Conservation (phyloP, 139 green algal species). For the Volvox africanus region DNA sequence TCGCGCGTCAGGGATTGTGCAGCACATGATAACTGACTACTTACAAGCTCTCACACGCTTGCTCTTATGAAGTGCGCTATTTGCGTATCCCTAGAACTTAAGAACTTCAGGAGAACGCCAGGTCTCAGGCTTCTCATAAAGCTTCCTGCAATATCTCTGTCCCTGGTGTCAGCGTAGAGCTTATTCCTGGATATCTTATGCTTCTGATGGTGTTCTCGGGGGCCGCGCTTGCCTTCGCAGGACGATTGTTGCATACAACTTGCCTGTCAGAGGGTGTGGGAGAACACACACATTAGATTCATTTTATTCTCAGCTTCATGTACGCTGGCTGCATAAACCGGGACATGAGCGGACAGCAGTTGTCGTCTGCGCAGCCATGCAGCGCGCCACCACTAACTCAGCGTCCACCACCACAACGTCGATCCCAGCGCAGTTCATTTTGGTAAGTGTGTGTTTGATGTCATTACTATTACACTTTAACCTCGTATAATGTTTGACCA, state of each 20-base stretch:
- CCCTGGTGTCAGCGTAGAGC: not conserved
- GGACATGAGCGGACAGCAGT: slow-evolving; percentile 12
- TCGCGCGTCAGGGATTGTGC: not conserved
- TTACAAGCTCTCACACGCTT: not conserved
- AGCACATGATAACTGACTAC: not conserved
- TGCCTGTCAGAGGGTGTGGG: not conserved
- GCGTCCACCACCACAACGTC: not conserved
- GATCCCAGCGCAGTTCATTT: slow-evolving; percentile 1
- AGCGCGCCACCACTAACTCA: not conserved
- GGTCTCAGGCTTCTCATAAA: not conserved
- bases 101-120: too few relatives aligned
- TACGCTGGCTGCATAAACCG: not conserved
- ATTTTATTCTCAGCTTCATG: not conserved
- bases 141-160: not conserved
- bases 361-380: not conserved
- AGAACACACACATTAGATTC: not conserved
- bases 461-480: not conserved
- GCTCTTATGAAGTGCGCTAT: too few relatives aligned
- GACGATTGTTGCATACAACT: not conserved
- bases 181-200: not conserved
- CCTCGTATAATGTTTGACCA: not conserved
- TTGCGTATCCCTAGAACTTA: too few relatives aligned
- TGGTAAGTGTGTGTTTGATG: slow-evolving; percentile 3
- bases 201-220: not conserved
- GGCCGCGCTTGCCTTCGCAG: not conserved